phyloP scores from a whole-genome alignment of 495 filamentous ascomycete species.

The Neurospora sp. region DNA sequence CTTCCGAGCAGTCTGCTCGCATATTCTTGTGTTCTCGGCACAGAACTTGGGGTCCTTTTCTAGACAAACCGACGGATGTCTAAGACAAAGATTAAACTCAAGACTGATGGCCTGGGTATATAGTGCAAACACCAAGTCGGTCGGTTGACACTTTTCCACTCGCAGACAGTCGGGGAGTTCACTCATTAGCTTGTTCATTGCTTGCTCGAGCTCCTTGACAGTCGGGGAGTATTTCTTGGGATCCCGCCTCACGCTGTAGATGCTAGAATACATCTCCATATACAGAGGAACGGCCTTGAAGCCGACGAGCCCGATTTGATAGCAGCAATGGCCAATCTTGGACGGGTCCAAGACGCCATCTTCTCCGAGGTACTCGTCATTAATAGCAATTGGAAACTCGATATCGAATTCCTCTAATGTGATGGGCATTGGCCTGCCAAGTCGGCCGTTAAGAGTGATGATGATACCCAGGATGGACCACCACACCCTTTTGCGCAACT shows the following conservation, averaged over 20 bases:
- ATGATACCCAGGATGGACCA: conserved; percentile 57
- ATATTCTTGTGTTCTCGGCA: conserved; percentile 55
- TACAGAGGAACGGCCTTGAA: conserved; percentile 51
- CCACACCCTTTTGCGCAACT: conserved; percentile 68
- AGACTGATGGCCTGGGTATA: conserved; percentile 37
- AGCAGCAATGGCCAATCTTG: conserved; percentile 49
- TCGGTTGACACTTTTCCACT: conserved; percentile 37
- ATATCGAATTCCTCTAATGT: conserved; percentile 62
- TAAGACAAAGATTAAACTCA: conserved; percentile 43
- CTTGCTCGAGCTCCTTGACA: too few relatives aligned
- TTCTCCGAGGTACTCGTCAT: conserved; percentile 55
- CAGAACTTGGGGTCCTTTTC: conserved; percentile 50
- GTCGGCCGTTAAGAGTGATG: conserved; percentile 56
- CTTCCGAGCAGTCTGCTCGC: conserved; percentile 53
- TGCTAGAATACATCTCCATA: conserved; percentile 59
- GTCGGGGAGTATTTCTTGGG: conserved; percentile 47
- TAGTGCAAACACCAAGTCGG: conserved; percentile 41
- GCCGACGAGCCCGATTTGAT: conserved; percentile 51
- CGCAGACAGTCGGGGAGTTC: conserved; percentile 46
- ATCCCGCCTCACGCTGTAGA: conserved; percentile 55
- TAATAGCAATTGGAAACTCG: conserved; percentile 58
- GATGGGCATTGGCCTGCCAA: conserved; percentile 67
- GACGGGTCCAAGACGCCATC: conserved; percentile 36
- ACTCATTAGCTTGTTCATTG: conserved; percentile 46
- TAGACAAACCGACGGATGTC: conserved; percentile 62